Percentiles rank a stretch among this genome's conserved stretches.
Evolutionary conservation across 352 stramenopile species (phyloP).

Genomic region (Phytophthora kernoviae): DNA sequence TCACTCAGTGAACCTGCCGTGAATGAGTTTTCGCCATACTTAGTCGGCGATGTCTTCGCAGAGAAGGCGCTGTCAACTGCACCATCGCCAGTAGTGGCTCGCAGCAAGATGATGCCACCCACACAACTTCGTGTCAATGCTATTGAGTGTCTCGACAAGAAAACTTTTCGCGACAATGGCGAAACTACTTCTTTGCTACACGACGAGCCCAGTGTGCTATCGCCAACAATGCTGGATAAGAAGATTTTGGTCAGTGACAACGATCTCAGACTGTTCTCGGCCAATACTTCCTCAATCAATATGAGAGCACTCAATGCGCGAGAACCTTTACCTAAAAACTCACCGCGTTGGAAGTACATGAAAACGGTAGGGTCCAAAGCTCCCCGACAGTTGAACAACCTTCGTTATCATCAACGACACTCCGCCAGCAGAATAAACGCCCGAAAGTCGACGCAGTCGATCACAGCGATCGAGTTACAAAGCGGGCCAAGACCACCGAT

Average conservation of each 20-base stretch:
- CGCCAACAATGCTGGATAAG: constrained; percentile 44
- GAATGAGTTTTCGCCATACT: constrained; percentile 18
- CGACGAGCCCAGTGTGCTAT: constrained; percentile 26
- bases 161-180: neutral
- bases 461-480: constrained; percentile 9
- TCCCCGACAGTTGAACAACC: neutral
- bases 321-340: constrained; percentile 6
- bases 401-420: neutral
- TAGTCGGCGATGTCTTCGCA: constrained; percentile 22
- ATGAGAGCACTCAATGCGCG: constrained; percentile 17
- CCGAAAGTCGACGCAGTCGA: constrained; percentile 7
- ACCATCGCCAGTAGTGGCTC: neutral
- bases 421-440: constrained; percentile 13
- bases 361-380: constrained; percentile 8
- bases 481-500: constrained; percentile 13
- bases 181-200: constrained; percentile 9
- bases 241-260: constrained; percentile 56
- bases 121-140: constrained; percentile 20
- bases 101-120: neutral
- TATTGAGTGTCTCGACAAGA: neutral
- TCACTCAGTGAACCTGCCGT: constrained; percentile 7
- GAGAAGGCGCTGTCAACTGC: constrained; percentile 5
- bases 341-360: constrained; percentile 10
- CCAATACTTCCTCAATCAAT: constrained; percentile 11
- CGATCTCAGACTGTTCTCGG: constrained; percentile 42